Conservation (phyloP, 352 stramenopile species). For the Thraustochytrium sp. region DNA sequence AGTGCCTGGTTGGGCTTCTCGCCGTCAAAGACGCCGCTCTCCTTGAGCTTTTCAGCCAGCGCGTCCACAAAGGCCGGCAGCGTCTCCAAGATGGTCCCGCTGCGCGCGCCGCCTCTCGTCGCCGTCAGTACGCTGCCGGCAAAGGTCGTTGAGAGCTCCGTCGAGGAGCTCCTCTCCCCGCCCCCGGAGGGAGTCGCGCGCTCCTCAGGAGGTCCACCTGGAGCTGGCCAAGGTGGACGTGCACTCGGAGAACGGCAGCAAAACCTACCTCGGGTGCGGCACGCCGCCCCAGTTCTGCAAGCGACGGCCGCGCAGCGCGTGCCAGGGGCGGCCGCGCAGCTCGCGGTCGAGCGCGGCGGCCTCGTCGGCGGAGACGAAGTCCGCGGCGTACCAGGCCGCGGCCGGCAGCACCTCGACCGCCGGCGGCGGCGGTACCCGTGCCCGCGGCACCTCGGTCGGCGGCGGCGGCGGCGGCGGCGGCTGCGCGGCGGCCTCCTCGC, state of each 20-base stretch:
- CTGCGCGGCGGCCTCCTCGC: neutral
- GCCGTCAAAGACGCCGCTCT: neutral
- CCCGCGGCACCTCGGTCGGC: neutral
- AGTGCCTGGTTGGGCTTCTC: slow-evolving; percentile 11
- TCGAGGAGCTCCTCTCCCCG: no score
- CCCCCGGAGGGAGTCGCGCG: no score
- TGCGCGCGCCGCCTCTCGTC: neutral
- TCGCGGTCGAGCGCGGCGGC: neutral
- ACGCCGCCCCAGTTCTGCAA: slow-evolving; percentile 3
- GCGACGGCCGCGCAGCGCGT: neutral
- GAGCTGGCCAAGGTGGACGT: neutral
- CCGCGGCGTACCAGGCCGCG: neutral
- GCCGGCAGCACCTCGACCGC: neutral
- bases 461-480: neutral
- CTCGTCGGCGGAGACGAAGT: neutral
- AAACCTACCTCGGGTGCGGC: neutral
- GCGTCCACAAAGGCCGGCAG: neutral
- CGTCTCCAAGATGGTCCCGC: slow-evolving; percentile 5
- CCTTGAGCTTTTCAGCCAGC: neutral
- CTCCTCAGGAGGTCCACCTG: no score
- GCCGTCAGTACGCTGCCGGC: neutral
- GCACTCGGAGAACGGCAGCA: neutral
- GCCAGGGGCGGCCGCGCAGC: neutral
- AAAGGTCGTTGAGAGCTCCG: no score
- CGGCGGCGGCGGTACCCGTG: neutral